These are phyloP conservation scores for Podospora australis DNA, from an alignment of 495 filamentous ascomycete species.

Conservation along the genomic window DNA sequence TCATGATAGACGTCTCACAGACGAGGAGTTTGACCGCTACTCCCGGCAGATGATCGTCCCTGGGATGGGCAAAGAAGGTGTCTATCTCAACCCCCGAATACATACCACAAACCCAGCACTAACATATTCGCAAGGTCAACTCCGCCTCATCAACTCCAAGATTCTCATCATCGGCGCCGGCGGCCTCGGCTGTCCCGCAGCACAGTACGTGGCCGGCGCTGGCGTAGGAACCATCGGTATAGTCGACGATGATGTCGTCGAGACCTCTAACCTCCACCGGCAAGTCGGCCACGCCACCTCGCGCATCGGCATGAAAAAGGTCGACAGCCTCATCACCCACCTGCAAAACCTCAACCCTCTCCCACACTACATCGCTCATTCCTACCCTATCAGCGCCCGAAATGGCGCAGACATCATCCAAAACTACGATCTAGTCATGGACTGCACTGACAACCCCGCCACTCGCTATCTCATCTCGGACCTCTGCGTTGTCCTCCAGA, in stretches of 20 bases:
- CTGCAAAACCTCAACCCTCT: constrained; percentile 63
- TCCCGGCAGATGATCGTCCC: constrained; percentile 89
- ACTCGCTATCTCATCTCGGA: constrained; percentile 93
- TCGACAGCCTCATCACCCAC: constrained; percentile 66
- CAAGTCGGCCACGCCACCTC: constrained; percentile 73
- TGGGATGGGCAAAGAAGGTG: constrained; percentile 72
- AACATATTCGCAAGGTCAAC: constrained; percentile 53
- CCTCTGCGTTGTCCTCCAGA: constrained; percentile 68
- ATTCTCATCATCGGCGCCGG: constrained; percentile 89
- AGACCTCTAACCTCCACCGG: constrained; percentile 85
- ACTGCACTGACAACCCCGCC: constrained; percentile 90
- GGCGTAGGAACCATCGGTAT: constrained; percentile 80
- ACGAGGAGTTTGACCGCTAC: constrained; percentile 53
- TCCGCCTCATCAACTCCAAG: constrained; percentile 60
- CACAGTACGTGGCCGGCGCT: constrained; percentile 80
- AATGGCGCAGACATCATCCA: constrained; percentile 58
- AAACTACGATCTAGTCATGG: constrained; percentile 76
- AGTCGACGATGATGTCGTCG: constrained; percentile 82
- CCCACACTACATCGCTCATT: constrained; percentile 55
- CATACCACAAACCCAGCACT: constrained; percentile 6
- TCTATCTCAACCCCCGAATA: background rate
- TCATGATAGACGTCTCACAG: constrained; percentile 11
- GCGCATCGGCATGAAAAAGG: constrained; percentile 72
- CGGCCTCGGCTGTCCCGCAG: constrained; percentile 86
- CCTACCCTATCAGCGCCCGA: constrained; percentile 53